Conservation (phyloP, 352 stramenopile species). For the Pseudoperonospora humuli region DNA sequence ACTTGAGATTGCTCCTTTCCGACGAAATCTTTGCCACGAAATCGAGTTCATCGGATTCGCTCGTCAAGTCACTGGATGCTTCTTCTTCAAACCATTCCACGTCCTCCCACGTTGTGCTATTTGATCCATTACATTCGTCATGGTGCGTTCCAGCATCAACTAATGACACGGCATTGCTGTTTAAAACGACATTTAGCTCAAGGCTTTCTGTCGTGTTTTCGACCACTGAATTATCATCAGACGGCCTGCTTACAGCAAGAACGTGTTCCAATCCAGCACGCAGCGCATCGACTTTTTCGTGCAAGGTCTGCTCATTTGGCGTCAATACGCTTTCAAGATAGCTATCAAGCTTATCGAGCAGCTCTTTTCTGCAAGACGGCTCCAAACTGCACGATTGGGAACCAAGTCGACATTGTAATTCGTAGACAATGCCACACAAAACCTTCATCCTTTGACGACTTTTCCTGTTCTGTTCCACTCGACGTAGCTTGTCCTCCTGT, state of each 20-base stretch:
- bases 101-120: constrained; percentile 14
- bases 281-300: constrained; percentile 13
- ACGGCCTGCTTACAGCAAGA: constrained; percentile 3
- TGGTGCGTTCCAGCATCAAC: background rate
- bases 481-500: constrained; percentile 24
- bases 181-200: background rate
- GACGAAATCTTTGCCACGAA: constrained; percentile 17
- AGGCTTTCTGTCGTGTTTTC: background rate
- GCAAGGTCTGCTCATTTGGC: constrained; percentile 8
- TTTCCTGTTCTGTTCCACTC: constrained; percentile 15
- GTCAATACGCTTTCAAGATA: constrained; percentile 12
- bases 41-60: constrained; percentile 13
- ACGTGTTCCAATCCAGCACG: constrained; percentile 13
- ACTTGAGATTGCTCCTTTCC: constrained; percentile 21
- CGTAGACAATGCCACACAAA: constrained; percentile 21
- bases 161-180: background rate
- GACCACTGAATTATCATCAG: background rate
- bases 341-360: constrained; percentile 28
- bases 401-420: constrained; percentile 31
- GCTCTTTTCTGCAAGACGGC: constrained; percentile 12
- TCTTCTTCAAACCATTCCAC: constrained; percentile 24
- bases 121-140: constrained; percentile 2
- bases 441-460: constrained; percentile 15
- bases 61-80: constrained; percentile 3
- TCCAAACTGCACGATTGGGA: constrained; percentile 15